Evolutionary conservation across 1,284 basidiomycete species (phyloP).

Genomic region (Ceratobasidium theobromae): DNA sequence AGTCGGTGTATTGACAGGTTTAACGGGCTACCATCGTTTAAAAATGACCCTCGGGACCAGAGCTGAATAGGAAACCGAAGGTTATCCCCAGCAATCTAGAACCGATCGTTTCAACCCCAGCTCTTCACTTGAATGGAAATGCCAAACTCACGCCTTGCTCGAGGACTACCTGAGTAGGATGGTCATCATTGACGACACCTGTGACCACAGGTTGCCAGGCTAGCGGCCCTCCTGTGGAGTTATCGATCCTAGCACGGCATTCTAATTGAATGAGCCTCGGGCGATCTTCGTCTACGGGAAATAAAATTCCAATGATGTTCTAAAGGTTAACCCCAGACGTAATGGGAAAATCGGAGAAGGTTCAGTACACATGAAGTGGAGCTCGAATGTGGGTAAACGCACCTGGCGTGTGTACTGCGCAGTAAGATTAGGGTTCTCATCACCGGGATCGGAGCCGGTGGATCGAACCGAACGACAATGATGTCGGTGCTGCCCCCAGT

Average conservation of each 20-base stretch:
- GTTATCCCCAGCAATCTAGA: constrained; percentile 30
- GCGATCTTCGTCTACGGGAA: constrained; percentile 24
- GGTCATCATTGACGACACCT: constrained; percentile 1
- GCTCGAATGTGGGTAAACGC: neutral
- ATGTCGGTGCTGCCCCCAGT: constrained; percentile 17
- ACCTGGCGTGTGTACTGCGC: constrained; percentile 32
- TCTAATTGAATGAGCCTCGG: constrained; percentile 28
- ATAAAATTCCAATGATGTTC: constrained; percentile 28
- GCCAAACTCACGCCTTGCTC: constrained; percentile 23
- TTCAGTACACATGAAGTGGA: neutral
- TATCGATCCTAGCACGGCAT: constrained; percentile 30
- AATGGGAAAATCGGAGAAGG: neutral
- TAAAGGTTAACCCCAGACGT: neutral
- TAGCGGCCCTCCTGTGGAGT: constrained; percentile 26
- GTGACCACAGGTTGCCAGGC: constrained; percentile 27
- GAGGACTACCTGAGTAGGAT: constrained; percentile 27
- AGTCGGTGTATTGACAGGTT: constrained; percentile 29
- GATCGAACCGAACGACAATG: constrained; percentile 1
- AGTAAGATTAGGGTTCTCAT: constrained; percentile 12
- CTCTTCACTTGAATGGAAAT: neutral
- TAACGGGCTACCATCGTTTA: constrained; percentile 32
- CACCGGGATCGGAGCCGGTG: constrained; percentile 5
- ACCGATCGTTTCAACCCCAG: constrained; percentile 18
- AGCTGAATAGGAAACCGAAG: constrained; percentile 37
- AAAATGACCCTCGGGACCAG: constrained; percentile 36